phyloP scores from a whole-genome alignment of 306 rosid genomes.

The Hippophae gyantsensis region DNA sequence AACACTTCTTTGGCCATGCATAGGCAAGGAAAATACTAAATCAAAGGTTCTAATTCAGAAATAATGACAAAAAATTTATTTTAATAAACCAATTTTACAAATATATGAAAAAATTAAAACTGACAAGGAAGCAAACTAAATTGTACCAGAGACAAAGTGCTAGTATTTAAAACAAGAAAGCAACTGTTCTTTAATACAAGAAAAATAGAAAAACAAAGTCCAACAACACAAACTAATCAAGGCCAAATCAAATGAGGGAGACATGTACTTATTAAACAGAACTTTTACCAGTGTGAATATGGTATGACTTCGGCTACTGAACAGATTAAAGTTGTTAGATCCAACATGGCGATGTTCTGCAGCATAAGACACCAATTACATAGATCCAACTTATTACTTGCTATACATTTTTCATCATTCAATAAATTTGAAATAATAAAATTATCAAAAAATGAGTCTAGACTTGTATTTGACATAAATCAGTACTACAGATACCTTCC shows the following conservation, averaged over 20 bases:
- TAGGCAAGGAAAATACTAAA: not conserved
- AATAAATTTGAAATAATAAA: not conserved
- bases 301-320: slow-evolving; percentile 99
- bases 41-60: slow-evolving; percentile 1
- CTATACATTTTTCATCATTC: not conserved
- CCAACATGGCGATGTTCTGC: slow-evolving; percentile 99
- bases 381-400: slow-evolving; percentile 2
- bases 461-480: slow-evolving; percentile 4
- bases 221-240: not conserved
- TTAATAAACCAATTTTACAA: not conserved
- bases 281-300: slow-evolving; percentile 84
- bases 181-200: not conserved
- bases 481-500: slow-evolving; percentile 53
- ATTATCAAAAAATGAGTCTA: slow-evolving; percentile 1
- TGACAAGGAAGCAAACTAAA: no score
- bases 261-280: not conserved
- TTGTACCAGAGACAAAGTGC: no score
- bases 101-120: not conserved
- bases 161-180: not conserved
- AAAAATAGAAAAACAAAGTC: not conserved
- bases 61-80: not conserved
- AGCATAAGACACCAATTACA: slow-evolving; percentile 15
- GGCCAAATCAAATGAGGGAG: not conserved
- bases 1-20: not conserved
- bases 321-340: slow-evolving; percentile 92